Conservation (phyloP, 1,284 basidiomycete genomes). For the Trametes pubescens region DNA sequence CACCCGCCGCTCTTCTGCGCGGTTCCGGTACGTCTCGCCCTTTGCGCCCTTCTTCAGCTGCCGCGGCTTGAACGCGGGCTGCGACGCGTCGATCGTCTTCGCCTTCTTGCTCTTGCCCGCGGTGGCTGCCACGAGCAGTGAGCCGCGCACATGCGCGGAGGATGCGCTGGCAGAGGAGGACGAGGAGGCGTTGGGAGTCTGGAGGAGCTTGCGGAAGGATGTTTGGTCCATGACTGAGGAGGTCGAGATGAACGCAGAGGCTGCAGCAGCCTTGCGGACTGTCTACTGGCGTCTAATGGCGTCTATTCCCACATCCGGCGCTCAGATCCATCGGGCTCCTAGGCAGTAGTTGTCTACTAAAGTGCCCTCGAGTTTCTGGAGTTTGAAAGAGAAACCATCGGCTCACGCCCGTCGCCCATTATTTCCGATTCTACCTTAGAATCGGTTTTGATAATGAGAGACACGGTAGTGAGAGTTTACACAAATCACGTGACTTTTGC, state of each 20-base stretch:
- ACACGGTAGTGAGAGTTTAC: too few species aligned
- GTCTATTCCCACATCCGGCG: too few species aligned
- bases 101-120: slow-evolving; percentile 33
- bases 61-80: slow-evolving; percentile 75
- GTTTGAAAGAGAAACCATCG: too few species aligned
- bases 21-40: slow-evolving; percentile 68
- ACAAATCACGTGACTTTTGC: too few species aligned
- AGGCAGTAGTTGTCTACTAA: too few species aligned
- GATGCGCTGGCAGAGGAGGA: slow-evolving; percentile 12
- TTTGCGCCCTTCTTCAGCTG: slow-evolving; percentile 66
- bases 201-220: slow-evolving; percentile 49
- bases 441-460: too few species aligned
- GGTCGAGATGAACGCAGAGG: background rate
- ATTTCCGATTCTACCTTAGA: too few species aligned
- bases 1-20: slow-evolving; percentile 71
- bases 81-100: slow-evolving; percentile 37
- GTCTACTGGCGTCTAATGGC: too few species aligned
- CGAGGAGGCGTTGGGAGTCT: slow-evolving; percentile 25
- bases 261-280: too few species aligned
- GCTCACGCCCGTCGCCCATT: too few species aligned
- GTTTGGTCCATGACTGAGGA: slow-evolving; percentile 45
- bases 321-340: too few species aligned
- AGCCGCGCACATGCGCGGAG: slow-evolving; percentile 32
- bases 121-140: slow-evolving; percentile 30
- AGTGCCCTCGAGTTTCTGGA: too few species aligned